Evolutionary conservation across 192 early-diverging fungal genomes (phyloP).

Genomic region (Umbelopsis sp.): DNA sequence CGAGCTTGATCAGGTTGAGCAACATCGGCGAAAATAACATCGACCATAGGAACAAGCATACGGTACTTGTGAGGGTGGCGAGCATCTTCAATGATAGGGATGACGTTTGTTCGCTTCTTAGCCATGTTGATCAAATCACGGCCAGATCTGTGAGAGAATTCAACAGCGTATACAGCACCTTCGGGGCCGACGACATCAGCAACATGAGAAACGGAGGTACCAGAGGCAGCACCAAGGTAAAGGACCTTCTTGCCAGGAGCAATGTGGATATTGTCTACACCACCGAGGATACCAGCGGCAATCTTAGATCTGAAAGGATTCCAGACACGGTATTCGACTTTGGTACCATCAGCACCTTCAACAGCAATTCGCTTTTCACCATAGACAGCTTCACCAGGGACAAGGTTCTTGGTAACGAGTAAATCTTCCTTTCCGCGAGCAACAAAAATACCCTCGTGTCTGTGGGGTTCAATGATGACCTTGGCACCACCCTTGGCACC

Average conservation of each 20-base stretch:
- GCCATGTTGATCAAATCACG: conserved; percentile 99
- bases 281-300: conserved; percentile 97
- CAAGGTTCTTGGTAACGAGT: conserved; percentile 98
- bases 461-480: conserved; percentile 96
- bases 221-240: conserved; percentile 95
- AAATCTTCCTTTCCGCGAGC: conserved; percentile 99
- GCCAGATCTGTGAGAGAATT: conserved; percentile 98
- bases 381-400: conserved; percentile 96
- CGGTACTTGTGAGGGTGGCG: conserved; percentile 99
- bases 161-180: conserved; percentile 98
- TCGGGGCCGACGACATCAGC: conserved; percentile 96
- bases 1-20: conserved; percentile 99
- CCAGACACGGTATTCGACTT: conserved; percentile 99
- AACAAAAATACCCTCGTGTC: conserved; percentile 94
- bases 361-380: conserved; percentile 98
- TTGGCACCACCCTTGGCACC: conserved; percentile 91
- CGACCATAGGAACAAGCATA: conserved; percentile 98
- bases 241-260: conserved; percentile 96
- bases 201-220: conserved; percentile 95
- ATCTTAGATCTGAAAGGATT: conserved; percentile 99
- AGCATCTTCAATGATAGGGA: conserved; percentile 99
- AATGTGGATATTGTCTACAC: conserved; percentile 95
- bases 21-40: conserved; percentile 98
- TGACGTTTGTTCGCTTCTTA: conserved; percentile 99
- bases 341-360: conserved; percentile 92